Conservation (phyloP, 768 basidiomycete genomes). For the Phylloporus rhodoxanthus region DNA sequence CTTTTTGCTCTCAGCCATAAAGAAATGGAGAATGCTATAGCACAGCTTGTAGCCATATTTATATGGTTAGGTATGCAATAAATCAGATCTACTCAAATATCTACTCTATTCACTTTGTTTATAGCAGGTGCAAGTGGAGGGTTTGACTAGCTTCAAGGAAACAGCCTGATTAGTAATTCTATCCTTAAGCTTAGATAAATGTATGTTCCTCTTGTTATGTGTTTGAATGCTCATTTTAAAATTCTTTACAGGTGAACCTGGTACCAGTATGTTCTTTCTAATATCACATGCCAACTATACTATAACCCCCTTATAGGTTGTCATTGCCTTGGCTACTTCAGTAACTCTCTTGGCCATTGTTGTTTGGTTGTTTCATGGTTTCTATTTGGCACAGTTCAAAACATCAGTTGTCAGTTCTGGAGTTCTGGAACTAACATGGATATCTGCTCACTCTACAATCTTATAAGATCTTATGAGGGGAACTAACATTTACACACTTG, state of each 20-base stretch:
- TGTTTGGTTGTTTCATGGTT: background rate
- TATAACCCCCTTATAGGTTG: background rate
- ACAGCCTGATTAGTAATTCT: background rate
- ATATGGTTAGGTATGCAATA: conserved; percentile 7
- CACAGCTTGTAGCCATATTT: background rate
- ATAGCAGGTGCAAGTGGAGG: conserved; percentile 1
- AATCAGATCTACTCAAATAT: background rate
- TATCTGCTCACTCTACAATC: background rate
- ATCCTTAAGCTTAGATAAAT: background rate
- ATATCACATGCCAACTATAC: background rate
- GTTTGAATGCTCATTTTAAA: background rate
- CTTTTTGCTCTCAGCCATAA: background rate
- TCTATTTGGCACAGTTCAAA: background rate
- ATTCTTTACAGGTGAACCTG: background rate
- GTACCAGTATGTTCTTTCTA: background rate
- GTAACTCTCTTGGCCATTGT: background rate
- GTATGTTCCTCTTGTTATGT: background rate
- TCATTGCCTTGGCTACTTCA: background rate
- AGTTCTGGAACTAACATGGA: background rate
- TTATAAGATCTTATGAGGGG: background rate
- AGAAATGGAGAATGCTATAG: conserved; percentile 5
- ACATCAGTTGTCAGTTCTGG: background rate
- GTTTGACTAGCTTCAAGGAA: background rate
- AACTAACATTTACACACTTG: background rate
- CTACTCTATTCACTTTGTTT: background rate